phyloP scores from a whole-genome alignment of 768 basidiomycete genomes.

The Russula sp. region DNA sequence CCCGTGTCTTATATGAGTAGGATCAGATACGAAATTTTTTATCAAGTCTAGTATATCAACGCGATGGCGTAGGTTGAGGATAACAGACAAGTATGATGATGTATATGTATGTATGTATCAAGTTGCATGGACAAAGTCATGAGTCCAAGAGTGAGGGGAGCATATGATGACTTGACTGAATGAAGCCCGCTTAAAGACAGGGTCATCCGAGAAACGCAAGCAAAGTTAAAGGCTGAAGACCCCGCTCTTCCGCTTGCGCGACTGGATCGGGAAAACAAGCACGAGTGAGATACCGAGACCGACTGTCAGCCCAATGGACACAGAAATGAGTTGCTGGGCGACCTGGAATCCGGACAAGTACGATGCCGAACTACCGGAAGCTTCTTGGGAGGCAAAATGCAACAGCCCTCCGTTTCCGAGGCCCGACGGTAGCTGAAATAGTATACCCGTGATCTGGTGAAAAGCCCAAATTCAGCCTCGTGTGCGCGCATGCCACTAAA shows the following conservation, averaged over 20 bases:
- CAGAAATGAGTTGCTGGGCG: conserved; percentile 69
- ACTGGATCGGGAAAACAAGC: conserved; percentile 58
- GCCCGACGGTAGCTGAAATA: conserved; percentile 82
- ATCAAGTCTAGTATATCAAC: no score
- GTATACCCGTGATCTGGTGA: conserved; percentile 60
- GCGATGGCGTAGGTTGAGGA: no score
- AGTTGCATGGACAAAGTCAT: no score
- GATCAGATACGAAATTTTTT: neutral
- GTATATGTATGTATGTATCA: no score
- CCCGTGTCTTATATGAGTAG: neutral
- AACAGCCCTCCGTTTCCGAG: conserved; percentile 76
- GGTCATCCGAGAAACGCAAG: neutral
- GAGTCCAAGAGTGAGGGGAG: no score
- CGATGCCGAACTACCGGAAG: conserved; percentile 44
- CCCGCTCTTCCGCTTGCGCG: conserved; percentile 50
- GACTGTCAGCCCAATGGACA: conserved; percentile 74
- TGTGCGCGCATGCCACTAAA: neutral
- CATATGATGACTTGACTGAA: no score
- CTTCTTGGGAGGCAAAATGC: conserved; percentile 54
- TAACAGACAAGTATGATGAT: no score
- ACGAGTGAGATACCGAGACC: conserved; percentile 68
- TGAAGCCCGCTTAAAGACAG: no score
- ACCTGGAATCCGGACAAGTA: conserved; percentile 70
- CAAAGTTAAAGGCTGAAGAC: conserved; percentile 51
- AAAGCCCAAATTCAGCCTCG: neutral